Conservation (phyloP, 352 stramenopile species). For the Globisporangium alternatum region DNA sequence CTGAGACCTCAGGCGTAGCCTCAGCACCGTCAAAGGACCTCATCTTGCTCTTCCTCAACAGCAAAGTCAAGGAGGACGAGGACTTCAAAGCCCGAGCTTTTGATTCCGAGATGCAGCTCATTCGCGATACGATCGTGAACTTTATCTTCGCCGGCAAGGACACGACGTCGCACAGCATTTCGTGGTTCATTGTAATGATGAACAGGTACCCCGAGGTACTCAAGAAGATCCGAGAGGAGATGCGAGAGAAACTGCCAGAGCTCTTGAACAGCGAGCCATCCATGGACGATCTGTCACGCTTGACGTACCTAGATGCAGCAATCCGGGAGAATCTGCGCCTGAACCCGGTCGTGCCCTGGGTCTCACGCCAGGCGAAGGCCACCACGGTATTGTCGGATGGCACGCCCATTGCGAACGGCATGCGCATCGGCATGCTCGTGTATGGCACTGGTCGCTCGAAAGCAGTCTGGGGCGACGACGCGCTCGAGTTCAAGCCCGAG, state of each 20-base stretch:
- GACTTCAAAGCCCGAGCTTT: neutral
- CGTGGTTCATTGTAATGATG: conserved; percentile 76
- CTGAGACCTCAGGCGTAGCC: neutral
- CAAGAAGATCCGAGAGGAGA: conserved; percentile 36
- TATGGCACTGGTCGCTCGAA: neutral
- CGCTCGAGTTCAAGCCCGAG: conserved; percentile 40
- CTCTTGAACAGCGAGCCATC: conserved; percentile 39
- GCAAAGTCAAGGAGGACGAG: neutral
- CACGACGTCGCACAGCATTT: conserved; percentile 66
- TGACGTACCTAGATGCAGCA: conserved; percentile 50
- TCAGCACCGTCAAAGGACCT: conserved; percentile 19
- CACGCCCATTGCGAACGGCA: conserved; percentile 32
- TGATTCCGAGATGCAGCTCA: neutral
- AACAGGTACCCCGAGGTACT: conserved; percentile 47
- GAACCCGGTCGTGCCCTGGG: conserved; percentile 15
- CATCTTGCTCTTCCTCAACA: conserved; percentile 31
- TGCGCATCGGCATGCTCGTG: conserved; percentile 5
- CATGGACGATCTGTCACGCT: conserved; percentile 34
- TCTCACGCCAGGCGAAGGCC: neutral
- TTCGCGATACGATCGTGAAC: conserved; percentile 30
- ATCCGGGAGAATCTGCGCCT: conserved; percentile 56
- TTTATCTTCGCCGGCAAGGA: conserved; percentile 73
- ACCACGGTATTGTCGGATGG: conserved; percentile 43
- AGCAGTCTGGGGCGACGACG: conserved; percentile 30
- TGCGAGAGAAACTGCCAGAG: conserved; percentile 23